Percentiles rank a stretch among this genome's conserved stretches.
Evolutionary conservation across 148 eudicot species (phyloP).

Genomic region (Persicaria tinctoria): DNA sequence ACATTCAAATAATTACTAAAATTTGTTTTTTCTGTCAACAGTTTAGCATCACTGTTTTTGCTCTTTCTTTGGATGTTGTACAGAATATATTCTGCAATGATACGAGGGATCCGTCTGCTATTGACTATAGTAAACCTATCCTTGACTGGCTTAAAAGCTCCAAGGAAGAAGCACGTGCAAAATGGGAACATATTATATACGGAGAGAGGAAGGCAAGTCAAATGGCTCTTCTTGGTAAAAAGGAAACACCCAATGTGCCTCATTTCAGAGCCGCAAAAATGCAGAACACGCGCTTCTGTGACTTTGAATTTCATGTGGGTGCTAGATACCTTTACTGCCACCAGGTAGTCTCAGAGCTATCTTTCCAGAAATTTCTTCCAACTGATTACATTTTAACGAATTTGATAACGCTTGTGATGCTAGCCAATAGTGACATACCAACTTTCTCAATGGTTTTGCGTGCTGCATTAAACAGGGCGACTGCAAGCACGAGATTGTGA

Average conservation of each 20-base stretch:
- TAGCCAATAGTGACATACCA: neutral
- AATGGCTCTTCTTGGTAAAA: constrained; percentile 31
- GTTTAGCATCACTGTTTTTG: neutral
- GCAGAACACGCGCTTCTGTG: constrained; percentile 61
- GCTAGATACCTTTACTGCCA: constrained; percentile 91
- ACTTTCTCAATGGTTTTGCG: neutral
- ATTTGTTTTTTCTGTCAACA: neutral
- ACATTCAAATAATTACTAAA: neutral
- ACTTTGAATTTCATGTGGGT: constrained; percentile 73
- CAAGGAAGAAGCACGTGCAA: constrained; percentile 55
- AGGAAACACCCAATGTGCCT: constrained; percentile 38
- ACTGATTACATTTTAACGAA: neutral
- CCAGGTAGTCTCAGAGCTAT: constrained; percentile 38
- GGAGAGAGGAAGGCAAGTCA: constrained; percentile 43
- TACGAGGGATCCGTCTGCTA: constrained; percentile 52
- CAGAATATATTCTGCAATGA: constrained; percentile 83
- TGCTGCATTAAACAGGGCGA: constrained; percentile 39
- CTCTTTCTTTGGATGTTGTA: constrained; percentile 10
- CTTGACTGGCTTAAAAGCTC: constrained; percentile 68
- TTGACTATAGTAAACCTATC: constrained; percentile 75
- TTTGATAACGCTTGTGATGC: neutral
- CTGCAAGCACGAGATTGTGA: constrained; percentile 72
- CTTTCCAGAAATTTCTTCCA: neutral
- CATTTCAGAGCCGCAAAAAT: constrained; percentile 47
- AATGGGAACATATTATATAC: constrained; percentile 70